Evolutionary conservation across 257 asterid species (phyloP).

Genomic region (Lavandula angustifolia): DNA sequence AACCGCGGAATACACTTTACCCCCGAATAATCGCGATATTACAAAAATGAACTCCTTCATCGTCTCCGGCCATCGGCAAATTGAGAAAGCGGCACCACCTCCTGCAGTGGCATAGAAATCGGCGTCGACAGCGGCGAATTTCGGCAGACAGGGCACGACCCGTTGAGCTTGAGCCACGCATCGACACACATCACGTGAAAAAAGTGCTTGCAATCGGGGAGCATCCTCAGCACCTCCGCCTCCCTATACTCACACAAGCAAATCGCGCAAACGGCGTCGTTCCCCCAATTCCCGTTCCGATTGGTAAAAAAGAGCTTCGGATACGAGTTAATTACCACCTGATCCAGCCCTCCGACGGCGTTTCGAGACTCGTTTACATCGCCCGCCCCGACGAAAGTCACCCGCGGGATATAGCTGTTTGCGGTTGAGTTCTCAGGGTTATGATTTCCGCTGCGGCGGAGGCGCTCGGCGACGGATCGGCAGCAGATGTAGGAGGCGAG

Average conservation of each 20-base stretch:
- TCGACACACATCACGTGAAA: conserved; percentile 89
- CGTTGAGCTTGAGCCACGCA: conserved; percentile 89
- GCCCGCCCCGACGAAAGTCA: conserved; percentile 80
- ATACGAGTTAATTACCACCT: conserved; percentile 72
- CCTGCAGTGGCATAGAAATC: conserved; percentile 86
- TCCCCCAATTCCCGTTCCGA: conserved; percentile 40
- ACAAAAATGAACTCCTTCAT: conserved; percentile 29
- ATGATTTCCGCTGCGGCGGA: conserved; percentile 35
- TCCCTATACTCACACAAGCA: conserved; percentile 88
- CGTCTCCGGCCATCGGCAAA: conserved; percentile 79
- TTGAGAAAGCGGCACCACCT: conserved; percentile 95
- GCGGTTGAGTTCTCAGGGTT: conserved; percentile 36
- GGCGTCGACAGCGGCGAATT: conserved; percentile 96
- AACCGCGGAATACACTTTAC: conserved; percentile 9
- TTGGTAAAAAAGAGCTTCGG: conserved; percentile 67
- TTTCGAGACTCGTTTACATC: conserved; percentile 52
- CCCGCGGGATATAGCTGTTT: conserved; percentile 71
- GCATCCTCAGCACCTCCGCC: conserved; percentile 78
- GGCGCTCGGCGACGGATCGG: conserved; percentile 65
- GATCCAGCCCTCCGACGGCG: conserved; percentile 78
- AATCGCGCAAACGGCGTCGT: conserved; percentile 71
- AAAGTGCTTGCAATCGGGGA: conserved; percentile 89
- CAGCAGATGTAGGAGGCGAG: conserved; percentile 76
- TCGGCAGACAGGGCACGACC: conserved; percentile 91
- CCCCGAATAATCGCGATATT: conserved; percentile 7